Conservation (phyloP, 2,329 filamentous ascomycete genomes). For the Tolypocladium endophyticum region DNA sequence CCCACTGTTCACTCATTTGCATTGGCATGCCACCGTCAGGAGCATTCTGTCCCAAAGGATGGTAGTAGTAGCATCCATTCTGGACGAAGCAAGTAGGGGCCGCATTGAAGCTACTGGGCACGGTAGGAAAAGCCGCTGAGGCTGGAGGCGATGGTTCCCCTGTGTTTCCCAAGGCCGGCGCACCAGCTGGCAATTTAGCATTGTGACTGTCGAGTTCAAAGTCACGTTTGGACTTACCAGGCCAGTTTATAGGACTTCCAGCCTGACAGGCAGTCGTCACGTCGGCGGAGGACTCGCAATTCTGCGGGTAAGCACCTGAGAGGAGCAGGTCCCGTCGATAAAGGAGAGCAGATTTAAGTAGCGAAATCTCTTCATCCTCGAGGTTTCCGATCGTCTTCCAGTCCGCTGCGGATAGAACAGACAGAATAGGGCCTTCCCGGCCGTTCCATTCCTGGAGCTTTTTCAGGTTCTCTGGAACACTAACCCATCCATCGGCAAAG, state of each 20-base stretch:
- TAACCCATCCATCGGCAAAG: conserved; percentile 28
- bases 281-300: conserved; percentile 11
- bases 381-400: conserved; percentile 17
- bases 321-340: conserved; percentile 18
- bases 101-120: conserved; percentile 8
- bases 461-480: conserved; percentile 13
- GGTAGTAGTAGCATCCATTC: conserved; percentile 16
- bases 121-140: conserved; percentile 6
- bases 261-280: conserved; percentile 14
- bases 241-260: conserved; percentile 23
- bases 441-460: conserved; percentile 21
- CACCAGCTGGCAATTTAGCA: conserved; percentile 16
- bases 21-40: not conserved
- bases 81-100: conserved; percentile 8
- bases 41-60: conserved; percentile 3
- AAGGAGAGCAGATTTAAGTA: conserved; percentile 21
- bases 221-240: conserved; percentile 17
- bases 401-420: conserved; percentile 15
- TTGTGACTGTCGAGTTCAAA: not conserved
- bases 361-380: conserved; percentile 15
- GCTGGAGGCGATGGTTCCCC: conserved; percentile 19
- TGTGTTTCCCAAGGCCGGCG: conserved; percentile 13
- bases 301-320: conserved; percentile 3
- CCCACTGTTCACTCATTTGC: not conserved
- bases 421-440: conserved; percentile 13